Percentiles rank a stretch among this genome's conserved stretches.
Conservation (phyloP, 2,329 filamentous ascomycete species). For the Fusarium austroafricanum region DNA sequence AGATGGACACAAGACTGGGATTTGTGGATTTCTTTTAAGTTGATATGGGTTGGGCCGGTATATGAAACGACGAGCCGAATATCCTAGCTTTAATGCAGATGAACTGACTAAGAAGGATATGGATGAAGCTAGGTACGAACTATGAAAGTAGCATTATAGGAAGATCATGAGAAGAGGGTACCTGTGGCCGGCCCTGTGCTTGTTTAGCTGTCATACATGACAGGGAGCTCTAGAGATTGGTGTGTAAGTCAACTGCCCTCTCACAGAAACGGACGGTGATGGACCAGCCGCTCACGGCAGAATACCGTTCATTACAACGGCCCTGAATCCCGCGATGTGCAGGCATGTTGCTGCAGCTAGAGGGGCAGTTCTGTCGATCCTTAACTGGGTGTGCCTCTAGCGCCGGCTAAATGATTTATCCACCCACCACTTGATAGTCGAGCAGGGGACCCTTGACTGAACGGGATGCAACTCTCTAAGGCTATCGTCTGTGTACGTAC, state of each 20-base stretch:
- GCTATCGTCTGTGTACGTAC: slow-evolving; percentile 1
- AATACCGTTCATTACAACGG: slow-evolving; percentile 5
- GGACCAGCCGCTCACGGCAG: not conserved
- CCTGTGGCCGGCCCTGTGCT: too few species aligned
- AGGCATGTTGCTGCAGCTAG: not conserved
- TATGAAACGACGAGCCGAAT: slow-evolving; percentile 42
- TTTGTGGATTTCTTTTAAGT: slow-evolving; percentile 37
- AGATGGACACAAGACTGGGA: slow-evolving; percentile 21
- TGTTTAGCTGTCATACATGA: not conserved
- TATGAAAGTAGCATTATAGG: not conserved
- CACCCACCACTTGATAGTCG: slow-evolving; percentile 33
- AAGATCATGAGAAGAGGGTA: not conserved
- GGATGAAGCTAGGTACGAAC: not conserved
- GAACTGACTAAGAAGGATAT: not conserved
- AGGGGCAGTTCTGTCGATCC: slow-evolving; percentile 8
- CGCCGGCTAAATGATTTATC: slow-evolving; percentile 21
- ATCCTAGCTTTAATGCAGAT: slow-evolving; percentile 36
- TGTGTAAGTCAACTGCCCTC: slow-evolving; percentile 16
- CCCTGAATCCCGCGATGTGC: slow-evolving; percentile 20
- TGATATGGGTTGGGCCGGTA: slow-evolving; percentile 15
- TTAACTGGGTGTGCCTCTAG: slow-evolving; percentile 37
- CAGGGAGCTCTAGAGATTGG: not conserved
- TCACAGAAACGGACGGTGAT: not conserved
- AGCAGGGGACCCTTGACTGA: slow-evolving; percentile 10
- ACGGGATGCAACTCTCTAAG: slow-evolving; percentile 22